Evolutionary conservation across 805 yeast genomes (phyloP), one percentile per base, ranked within the genome.

Genomic region (Lachancea mirantina): DNA sequence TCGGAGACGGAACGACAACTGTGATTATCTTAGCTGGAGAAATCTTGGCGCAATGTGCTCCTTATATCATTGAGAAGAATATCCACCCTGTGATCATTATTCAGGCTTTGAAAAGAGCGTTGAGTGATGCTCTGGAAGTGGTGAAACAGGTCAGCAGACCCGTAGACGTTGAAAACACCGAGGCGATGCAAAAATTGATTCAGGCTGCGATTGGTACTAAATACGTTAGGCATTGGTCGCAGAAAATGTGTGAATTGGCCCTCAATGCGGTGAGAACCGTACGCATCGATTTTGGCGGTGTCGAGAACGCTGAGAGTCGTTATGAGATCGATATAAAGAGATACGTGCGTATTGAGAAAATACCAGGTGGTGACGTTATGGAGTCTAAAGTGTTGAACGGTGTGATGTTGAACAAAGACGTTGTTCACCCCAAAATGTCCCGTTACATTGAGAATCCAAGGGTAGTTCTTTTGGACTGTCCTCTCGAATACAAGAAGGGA

Each of bases 351-450:
- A 76, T 92, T 38, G 98, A 92, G 64, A 92, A 92, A 66, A 81
- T 92, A 40, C 95, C 98, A 26, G 99, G 99, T 52, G 98, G 96
- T 25, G 98, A 92, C 46, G 85, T 92, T 42, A 79, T 84, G 47
- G 95, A 89, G 49, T 77, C 88, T 28, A 70, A 70, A 42, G 96
- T 92, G 10, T 68, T 92, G 51, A 88, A 83, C 52, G 99, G 99
- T 43, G 81, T 89, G 32, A 66, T 92, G 64, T 72, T 92, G 50
- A 92, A 92, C 67, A 92, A 92, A 62, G 99, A 92, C 56, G 94
- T 92, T 37, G 87, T 94, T n/a, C 99, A 92, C 62, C 98, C 99
- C 42, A 87, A 88, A 61, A 92, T 92, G 99, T 79, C 79, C 49
- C 78, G 99, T 58, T 55, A 67, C 49, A 82, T 92, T 47, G 83